A percentile compares a stretch with the other conserved stretches of the same genome.
phyloP scores from a whole-genome alignment of 179 eudicot genomes.

The Amaranthus tricolor region DNA sequence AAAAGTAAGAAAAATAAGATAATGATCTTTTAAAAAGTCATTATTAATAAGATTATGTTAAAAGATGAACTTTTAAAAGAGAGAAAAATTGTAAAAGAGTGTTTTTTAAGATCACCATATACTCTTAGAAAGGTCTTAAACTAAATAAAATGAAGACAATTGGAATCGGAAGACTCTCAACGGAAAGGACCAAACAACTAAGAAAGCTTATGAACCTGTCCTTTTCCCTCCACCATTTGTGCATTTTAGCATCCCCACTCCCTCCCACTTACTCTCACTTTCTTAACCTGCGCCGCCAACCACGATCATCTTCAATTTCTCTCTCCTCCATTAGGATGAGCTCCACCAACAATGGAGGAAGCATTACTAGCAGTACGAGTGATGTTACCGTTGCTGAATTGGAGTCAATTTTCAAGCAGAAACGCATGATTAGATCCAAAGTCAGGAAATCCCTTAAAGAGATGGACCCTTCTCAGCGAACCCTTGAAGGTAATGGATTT shows the following conservation, averaged over 20 bases:
- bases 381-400: conserved; percentile 25
- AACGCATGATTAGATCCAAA: conserved; percentile 56
- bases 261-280: conserved; percentile 13
- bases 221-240: conserved; percentile 17
- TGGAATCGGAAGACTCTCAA: too few relatives aligned
- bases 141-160: conserved; percentile 14
- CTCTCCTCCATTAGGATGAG: conserved; percentile 40
- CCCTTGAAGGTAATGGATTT: conserved; percentile 49
- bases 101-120: too few relatives aligned
- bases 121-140: not conserved
- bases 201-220: conserved; percentile 21
- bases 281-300: conserved; percentile 32
- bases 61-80: too few relatives aligned
- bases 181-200: conserved; percentile 24
- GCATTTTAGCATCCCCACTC: conserved; percentile 33
- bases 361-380: not conserved
- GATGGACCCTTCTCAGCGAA: conserved; percentile 62
- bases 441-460: conserved; percentile 62
- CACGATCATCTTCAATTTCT: not conserved
- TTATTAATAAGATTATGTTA: too few relatives aligned
- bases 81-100: too few relatives aligned
- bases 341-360: conserved; percentile 21
- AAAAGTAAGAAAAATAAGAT: too few relatives aligned
- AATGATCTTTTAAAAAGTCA: too few relatives aligned
- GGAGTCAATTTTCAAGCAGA: conserved; percentile 60